phyloP scores from a whole-genome alignment of 169 alveolate genomes.

The Plasmodium gallinaceum region DNA sequence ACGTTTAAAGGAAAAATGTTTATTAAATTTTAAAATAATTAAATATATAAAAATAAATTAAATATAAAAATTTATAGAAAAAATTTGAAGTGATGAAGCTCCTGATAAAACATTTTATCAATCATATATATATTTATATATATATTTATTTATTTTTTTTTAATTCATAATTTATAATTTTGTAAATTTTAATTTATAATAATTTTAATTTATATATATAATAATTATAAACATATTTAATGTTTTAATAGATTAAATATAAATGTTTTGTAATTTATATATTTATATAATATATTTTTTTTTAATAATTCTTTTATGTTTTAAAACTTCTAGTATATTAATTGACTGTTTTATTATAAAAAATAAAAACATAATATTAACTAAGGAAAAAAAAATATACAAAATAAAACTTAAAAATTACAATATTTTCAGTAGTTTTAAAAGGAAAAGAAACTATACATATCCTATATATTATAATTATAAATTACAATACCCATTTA shows the following conservation, averaged over 20 bases:
- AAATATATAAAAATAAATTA: no score
- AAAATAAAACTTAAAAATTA: neutral
- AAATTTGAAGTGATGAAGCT: no score
- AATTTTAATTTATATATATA: no score
- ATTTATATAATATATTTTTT: neutral
- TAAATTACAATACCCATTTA: neutral
- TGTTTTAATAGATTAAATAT: neutral
- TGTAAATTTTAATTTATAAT: no score
- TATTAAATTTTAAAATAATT: no score
- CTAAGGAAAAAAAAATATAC: neutral
- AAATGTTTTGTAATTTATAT: neutral
- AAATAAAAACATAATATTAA: neutral
- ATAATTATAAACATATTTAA: no score
- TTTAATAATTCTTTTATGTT: neutral
- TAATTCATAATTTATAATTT: no score
- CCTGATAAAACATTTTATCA: no score
- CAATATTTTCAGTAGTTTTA: neutral
- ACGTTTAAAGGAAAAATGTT: no score
- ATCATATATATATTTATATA: no score
- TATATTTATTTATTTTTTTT: no score
- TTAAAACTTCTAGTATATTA: neutral
- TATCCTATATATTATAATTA: neutral
- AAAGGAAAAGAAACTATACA: neutral
- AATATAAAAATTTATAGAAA: no score
- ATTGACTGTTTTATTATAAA: neutral